Evolutionary conservation across 495 filamentous ascomycete genomes (phyloP), one percentile per base, ranked within the genome.

Genomic region (Aspergillus diversus): DNA sequence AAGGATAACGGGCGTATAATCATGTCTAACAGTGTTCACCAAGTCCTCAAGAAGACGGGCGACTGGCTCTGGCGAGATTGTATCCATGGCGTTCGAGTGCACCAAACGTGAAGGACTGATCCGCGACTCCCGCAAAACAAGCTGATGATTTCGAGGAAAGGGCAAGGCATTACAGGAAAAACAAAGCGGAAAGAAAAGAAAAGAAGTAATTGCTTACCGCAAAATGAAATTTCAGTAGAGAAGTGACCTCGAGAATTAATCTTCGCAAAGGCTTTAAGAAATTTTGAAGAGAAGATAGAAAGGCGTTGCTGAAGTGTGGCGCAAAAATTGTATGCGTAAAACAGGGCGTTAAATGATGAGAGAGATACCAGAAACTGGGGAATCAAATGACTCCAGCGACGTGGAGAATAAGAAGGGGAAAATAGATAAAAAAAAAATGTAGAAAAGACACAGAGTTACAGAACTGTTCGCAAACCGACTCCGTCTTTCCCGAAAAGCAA

Each of bases 401-500:
- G 65, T 65, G 68, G 66, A 72, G 73, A 68, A 74, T 64, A 68
- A 72, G 67, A 66, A 66, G 69, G 71, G 66, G 69, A 73, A 75
- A 72, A 71, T 53, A 68, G 65, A 69, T 58, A 63, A 73, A 69
- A 70, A 72, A 69, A 73, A 77, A 73, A 76, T n/a, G 76, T 68
- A 69, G 61, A 66, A 68, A 70, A 69, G 59, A 59, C 65, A 73
- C 66, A 68, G 63, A 70, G 63, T 65, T 70, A 72, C 66, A 67
- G 61, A 70, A 73, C 71, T 69, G 76, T 75, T 66, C 71, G 73
- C 74, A 75, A 78, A 78, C 66, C 74, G 75, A 76, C 75, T 75
- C 71, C 73, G 76, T 76, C 71, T 73, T 75, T 73, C 71, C 74
- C 70, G 70, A 69, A 61, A 69, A 71, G 71, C 73, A 75, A 73